Percentiles rank a stretch among this genome's conserved stretches.
These are phyloP conservation scores for Carpinus fangiana DNA, from an alignment of 306 rosid genomes.

Conservation along the genomic window DNA sequence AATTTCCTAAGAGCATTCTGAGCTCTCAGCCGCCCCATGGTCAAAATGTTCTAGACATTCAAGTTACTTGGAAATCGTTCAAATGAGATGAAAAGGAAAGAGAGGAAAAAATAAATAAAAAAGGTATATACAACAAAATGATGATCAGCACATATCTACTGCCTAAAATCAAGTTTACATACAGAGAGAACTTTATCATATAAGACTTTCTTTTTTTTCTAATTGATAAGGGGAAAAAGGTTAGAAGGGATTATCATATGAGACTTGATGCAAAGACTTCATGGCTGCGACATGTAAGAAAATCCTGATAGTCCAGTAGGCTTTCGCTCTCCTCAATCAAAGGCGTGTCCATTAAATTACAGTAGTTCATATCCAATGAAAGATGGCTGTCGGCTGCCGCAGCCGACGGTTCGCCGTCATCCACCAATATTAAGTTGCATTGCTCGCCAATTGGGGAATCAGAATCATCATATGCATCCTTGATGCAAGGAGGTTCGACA, in stretches of 20 bases:
- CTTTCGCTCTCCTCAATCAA: conserved; percentile 36
- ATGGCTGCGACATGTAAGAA: conserved; percentile 41
- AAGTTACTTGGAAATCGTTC: background rate
- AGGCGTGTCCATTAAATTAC: conserved; percentile 33
- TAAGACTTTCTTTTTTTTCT: conserved; percentile 33
- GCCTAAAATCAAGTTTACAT: conserved; percentile 10
- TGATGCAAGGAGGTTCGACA: conserved; percentile 22
- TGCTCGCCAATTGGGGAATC: conserved; percentile 29
- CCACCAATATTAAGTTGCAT: conserved; percentile 55
- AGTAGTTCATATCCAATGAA: conserved; percentile 44
- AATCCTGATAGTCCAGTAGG: conserved; percentile 31
- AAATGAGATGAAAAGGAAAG: background rate
- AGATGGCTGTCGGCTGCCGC: conserved; percentile 26
- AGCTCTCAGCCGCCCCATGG: background rate
- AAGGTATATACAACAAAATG: background rate
- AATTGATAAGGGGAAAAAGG: too few relatives aligned
- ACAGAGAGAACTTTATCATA: conserved; percentile 39
- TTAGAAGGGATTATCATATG: conserved; percentile 33
- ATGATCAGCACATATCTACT: background rate
- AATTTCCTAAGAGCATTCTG: background rate
- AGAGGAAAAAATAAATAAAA: background rate
- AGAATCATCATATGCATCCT: conserved; percentile 33
- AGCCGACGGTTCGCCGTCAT: conserved; percentile 35
- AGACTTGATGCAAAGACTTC: conserved; percentile 46
- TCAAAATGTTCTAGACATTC: background rate